phyloP scores from a whole-genome alignment of 106 monocot species.

The Apostasia shenzhenica region DNA sequence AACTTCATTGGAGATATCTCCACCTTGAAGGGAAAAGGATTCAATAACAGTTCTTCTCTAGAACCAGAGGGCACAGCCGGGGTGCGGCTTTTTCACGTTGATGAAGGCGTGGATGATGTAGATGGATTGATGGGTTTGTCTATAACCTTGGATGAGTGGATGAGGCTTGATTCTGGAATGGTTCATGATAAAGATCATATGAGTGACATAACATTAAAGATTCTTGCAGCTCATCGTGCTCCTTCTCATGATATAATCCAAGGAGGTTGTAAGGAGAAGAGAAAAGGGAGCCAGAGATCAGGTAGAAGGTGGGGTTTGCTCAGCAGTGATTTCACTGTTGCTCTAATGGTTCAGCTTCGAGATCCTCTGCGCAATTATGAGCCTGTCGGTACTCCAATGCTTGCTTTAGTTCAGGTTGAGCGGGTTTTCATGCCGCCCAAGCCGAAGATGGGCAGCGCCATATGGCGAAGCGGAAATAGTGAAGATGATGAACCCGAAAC shows the following conservation, averaged over 20 bases:
- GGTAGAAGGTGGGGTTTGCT: slow-evolving; percentile 81
- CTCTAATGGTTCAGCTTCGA: slow-evolving; percentile 93
- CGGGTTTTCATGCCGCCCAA: slow-evolving; percentile 84
- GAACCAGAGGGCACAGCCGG: slow-evolving; percentile 72
- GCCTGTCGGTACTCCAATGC: slow-evolving; percentile 92
- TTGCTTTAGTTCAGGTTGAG: slow-evolving; percentile 89
- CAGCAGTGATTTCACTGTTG: slow-evolving; percentile 91
- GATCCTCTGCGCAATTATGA: slow-evolving; percentile 84
- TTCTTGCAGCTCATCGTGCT: slow-evolving; percentile 92
- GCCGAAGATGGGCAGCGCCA: slow-evolving; percentile 54
- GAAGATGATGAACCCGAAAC: slow-evolving; percentile 47
- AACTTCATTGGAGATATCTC: slow-evolving; percentile 58
- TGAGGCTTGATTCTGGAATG: slow-evolving; percentile 81
- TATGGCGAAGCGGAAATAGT: slow-evolving; percentile 44
- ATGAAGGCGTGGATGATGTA: slow-evolving; percentile 46
- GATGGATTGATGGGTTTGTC: slow-evolving; percentile 92
- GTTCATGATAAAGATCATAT: slow-evolving; percentile 67
- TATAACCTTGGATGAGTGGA: slow-evolving; percentile 89
- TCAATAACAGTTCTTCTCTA: slow-evolving; percentile 25
- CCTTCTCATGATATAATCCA: slow-evolving; percentile 42
- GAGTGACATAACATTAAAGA: slow-evolving; percentile 75
- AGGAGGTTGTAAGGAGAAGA: slow-evolving; percentile 40
- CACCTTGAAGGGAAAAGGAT: slow-evolving; percentile 52
- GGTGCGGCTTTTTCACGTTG: slow-evolving; percentile 71
- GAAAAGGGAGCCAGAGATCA: slow-evolving; percentile 47